phyloP scores from a whole-genome alignment of 2,329 filamentous ascomycete species.

The Byssoonygena ceratinophila region DNA sequence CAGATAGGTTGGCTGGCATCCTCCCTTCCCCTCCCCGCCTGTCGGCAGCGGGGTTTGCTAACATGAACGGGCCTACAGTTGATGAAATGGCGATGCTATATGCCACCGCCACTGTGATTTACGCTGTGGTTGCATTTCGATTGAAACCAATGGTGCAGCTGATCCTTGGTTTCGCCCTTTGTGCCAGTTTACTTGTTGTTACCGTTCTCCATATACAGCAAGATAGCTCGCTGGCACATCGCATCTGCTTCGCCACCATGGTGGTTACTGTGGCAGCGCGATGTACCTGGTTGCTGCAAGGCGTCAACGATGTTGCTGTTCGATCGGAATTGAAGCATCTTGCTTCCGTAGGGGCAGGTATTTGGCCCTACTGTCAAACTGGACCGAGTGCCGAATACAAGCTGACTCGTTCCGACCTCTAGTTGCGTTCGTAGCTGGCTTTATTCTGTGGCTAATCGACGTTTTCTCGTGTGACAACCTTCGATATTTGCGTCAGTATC shows the following conservation, averaged over 20 bases:
- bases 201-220: slow-evolving; percentile 1
- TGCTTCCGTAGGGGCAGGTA: slow-evolving; percentile 2
- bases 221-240: not conserved
- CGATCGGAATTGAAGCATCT: slow-evolving; percentile 1
- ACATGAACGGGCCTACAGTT: not conserved
- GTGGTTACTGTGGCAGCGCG: not conserved
- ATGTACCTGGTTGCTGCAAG: not conserved
- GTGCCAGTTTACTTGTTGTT: not conserved
- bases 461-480: slow-evolving; percentile 3
- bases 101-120: slow-evolving; percentile 2
- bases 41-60: too few relatives aligned
- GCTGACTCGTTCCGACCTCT: not conserved
- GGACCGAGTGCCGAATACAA: too few relatives aligned
- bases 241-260: slow-evolving; percentile 2
- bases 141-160: not conserved
- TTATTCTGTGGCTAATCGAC: not conserved
- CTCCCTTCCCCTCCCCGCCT: not conserved
- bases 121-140: slow-evolving; percentile 1
- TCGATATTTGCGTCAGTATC: not conserved
- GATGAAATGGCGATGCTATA: slow-evolving; percentile 6
- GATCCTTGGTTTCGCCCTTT: not conserved
- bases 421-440: slow-evolving; percentile 2
- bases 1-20: not conserved
- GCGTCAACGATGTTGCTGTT: not conserved
- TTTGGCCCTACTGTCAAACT: too few relatives aligned